Evolutionary conservation across 2,329 filamentous ascomycete genomes (phyloP).

Genomic region (Salinomyces thailandicus): DNA sequence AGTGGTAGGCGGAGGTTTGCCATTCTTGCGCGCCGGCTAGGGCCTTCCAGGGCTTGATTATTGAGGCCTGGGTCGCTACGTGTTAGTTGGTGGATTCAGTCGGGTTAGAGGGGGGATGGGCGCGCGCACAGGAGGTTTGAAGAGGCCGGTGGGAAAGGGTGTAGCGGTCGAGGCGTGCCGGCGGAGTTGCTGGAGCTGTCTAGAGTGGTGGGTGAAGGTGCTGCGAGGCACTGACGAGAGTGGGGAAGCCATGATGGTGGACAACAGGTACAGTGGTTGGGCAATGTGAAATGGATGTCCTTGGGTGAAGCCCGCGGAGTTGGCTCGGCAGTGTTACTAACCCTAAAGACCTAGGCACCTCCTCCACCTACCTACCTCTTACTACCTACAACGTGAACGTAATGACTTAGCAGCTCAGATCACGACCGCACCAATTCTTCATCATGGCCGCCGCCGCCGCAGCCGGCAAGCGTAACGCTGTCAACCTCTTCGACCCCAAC

Average conservation of each 20-base stretch:
- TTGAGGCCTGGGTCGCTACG: not conserved
- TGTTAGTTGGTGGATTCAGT: conserved; percentile 1
- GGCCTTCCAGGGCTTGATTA: conserved; percentile 11
- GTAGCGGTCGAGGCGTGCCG: conserved; percentile 3
- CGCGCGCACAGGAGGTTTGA: conserved; percentile 4
- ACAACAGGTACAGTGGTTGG: not conserved
- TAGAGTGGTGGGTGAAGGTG: conserved; percentile 5
- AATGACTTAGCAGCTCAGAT: no score
- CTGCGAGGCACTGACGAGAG: conserved; percentile 4
- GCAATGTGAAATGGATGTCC: not conserved
- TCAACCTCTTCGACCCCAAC: conserved; percentile 9
- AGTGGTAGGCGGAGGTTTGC: conserved; percentile 16
- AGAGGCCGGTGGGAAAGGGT: conserved; percentile 2
- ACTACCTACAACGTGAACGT: no score
- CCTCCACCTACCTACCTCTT: not conserved
- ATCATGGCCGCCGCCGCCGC: not conserved
- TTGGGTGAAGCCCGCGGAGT: not conserved
- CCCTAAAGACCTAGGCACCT: not conserved
- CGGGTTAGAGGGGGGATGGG: conserved; percentile 3
- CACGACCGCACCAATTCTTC: not conserved
- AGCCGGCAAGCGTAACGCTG: not conserved
- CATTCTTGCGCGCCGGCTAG: conserved; percentile 16
- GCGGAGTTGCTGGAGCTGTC: conserved; percentile 6
- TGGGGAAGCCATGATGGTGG: conserved; percentile 6
- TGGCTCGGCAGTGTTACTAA: not conserved